Percentiles rank a stretch among this genome's conserved stretches.
Conservation (phyloP, 208 protist species). For the Acanthamoeba culbertsoni region DNA sequence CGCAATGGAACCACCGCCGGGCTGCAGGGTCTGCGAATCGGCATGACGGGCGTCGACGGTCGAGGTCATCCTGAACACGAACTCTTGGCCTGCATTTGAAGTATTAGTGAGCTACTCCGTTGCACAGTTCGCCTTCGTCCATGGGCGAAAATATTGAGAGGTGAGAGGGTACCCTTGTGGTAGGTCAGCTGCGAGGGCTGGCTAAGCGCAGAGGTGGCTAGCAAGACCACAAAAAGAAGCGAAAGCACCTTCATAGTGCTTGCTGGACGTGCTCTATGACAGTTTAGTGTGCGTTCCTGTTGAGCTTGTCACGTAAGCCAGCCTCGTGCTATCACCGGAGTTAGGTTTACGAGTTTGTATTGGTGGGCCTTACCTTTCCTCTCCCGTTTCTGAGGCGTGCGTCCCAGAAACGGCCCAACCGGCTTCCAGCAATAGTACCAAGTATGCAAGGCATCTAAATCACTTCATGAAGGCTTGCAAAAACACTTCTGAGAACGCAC, state of each 20-base stretch:
- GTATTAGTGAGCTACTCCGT: neutral
- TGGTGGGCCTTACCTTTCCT: no score
- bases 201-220: neutral
- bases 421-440: neutral
- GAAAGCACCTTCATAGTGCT: neutral
- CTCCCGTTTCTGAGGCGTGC: neutral
- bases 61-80: slow-evolving; percentile 47
- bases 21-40: slow-evolving; percentile 11
- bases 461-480: neutral
- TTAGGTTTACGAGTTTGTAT: no score
- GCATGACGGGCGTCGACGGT: slow-evolving; percentile 51
- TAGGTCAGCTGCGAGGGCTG: slow-evolving; percentile 49
- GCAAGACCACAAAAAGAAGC: neutral
- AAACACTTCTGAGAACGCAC: neutral
- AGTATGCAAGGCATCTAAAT: no score
- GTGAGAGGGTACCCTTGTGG: neutral
- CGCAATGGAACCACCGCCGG: slow-evolving; percentile 51
- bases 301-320: neutral
- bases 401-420: neutral
- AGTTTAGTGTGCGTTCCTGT: neutral
- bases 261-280: neutral
- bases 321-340: no score
- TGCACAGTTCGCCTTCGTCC: neutral
- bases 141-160: neutral
- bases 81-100: slow-evolving; percentile 14